phyloP scores from a whole-genome alignment of 2,329 filamentous ascomycete species.

The Fusarium sp. region DNA sequence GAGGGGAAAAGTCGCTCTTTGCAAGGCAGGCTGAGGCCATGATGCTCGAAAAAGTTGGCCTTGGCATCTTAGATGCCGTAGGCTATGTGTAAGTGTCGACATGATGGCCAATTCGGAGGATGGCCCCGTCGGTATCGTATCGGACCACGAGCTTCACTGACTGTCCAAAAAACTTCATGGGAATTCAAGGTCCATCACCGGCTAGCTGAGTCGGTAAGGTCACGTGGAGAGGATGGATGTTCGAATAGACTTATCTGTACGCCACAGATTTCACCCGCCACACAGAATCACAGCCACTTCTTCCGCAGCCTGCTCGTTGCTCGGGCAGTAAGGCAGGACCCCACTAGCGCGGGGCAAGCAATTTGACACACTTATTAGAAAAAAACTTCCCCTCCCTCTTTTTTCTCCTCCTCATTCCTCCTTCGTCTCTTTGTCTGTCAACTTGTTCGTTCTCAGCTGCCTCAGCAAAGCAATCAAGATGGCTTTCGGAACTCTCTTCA shows the following conservation, averaged over 20 bases:
- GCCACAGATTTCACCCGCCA: slow-evolving; percentile 29
- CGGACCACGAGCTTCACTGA: slow-evolving; percentile 33
- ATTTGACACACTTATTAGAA: slow-evolving; percentile 42
- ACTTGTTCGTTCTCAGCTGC: slow-evolving; percentile 44
- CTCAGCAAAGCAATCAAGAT: slow-evolving; percentile 67
- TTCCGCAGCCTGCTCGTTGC: slow-evolving; percentile 35
- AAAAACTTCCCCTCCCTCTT: slow-evolving; percentile 47
- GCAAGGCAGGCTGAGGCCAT: slow-evolving; percentile 42
- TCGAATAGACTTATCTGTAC: background rate
- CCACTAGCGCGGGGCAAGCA: slow-evolving; percentile 48
- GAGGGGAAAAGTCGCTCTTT: slow-evolving; percentile 37
- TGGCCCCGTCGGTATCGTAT: slow-evolving; percentile 38
- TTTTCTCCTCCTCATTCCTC: slow-evolving; percentile 39
- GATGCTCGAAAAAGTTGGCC: slow-evolving; percentile 44
- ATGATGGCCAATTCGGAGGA: slow-evolving; percentile 44
- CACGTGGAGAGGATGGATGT: slow-evolving; percentile 37
- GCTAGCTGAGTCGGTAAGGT: slow-evolving; percentile 18
- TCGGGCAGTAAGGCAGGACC: slow-evolving; percentile 40
- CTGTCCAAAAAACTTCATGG: slow-evolving; percentile 41
- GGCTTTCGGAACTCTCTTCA: slow-evolving; percentile 98
- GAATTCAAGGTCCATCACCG: slow-evolving; percentile 23
- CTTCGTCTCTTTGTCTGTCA: slow-evolving; percentile 35
- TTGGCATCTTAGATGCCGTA: slow-evolving; percentile 50
- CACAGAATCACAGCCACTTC: slow-evolving; percentile 22
- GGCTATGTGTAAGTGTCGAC: slow-evolving; percentile 47